Conservation (phyloP, 495 filamentous ascomycete species). For the Aspergillus sclerotioniger region DNA sequence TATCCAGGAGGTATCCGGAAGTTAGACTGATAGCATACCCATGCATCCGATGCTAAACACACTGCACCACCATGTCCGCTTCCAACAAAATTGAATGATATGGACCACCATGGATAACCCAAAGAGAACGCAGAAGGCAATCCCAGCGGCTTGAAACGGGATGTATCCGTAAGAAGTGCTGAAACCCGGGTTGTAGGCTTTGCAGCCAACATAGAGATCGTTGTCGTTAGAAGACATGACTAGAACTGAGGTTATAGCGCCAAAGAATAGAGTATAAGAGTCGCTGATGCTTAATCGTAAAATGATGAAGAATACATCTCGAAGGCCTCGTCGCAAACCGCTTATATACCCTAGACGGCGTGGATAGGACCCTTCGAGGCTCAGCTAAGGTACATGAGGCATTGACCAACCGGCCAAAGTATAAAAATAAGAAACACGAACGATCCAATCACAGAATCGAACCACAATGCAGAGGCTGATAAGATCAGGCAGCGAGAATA, state of each 20-base stretch:
- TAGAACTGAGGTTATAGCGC: background rate
- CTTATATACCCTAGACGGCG: background rate
- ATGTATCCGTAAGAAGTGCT: conserved; percentile 52
- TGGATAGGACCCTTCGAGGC: background rate
- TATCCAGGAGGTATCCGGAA: no score
- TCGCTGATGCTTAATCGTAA: background rate
- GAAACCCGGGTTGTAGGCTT: conserved; percentile 28
- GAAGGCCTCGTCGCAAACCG: background rate
- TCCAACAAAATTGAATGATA: conserved; percentile 46
- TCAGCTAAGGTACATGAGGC: background rate
- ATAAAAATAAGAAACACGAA: background rate
- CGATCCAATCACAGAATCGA: background rate
- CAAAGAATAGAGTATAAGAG: background rate
- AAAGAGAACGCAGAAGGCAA: conserved; percentile 54
- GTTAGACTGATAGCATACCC: conserved; percentile 29
- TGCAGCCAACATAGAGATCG: conserved; percentile 24
- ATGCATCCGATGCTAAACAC: conserved; percentile 48
- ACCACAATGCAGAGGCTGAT: background rate
- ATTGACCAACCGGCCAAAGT: background rate
- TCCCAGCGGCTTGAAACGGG: conserved; percentile 52
- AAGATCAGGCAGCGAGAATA: background rate
- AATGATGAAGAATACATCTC: background rate
- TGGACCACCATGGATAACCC: conserved; percentile 51
- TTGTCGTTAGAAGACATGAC: background rate
- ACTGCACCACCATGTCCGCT: conserved; percentile 53